These are phyloP conservation scores for Lolium perenne DNA, from an alignment of 176 grass and related monocot genomes.

Conservation along the genomic window DNA sequence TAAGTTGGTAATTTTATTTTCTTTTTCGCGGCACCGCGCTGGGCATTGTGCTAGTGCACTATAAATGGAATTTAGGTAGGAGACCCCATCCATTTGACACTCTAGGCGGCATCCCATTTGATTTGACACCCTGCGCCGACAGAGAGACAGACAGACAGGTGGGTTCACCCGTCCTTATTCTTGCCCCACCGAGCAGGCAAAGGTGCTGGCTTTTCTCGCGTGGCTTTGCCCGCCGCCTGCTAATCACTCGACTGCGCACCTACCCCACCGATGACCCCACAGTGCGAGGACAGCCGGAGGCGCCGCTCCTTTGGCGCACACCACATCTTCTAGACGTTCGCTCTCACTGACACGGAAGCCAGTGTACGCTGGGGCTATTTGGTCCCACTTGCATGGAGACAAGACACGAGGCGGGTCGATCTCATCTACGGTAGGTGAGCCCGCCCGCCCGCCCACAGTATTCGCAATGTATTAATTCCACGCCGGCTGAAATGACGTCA, in stretches of 20 bases:
- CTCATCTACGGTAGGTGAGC: neutral
- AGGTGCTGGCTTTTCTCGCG: neutral
- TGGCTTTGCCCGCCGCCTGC: neutral
- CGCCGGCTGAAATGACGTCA: slow-evolving; percentile 26
- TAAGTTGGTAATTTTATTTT: too few species aligned
- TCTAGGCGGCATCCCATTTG: too few species aligned
- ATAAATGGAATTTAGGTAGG: too few species aligned
- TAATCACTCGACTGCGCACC: neutral
- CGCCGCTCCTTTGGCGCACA: neutral
- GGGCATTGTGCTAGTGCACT: too few species aligned
- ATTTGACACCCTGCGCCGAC: too few species aligned
- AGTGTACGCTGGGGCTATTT: neutral
- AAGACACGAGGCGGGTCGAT: neutral
- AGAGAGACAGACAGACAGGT: slow-evolving; percentile 1
- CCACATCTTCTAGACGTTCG: fast-evolving
- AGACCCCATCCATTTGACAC: too few species aligned
- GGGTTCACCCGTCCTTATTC: neutral
- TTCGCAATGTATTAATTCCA: neutral
- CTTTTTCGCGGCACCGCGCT: too few species aligned
- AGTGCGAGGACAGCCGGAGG: too few species aligned
- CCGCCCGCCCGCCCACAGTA: neutral
- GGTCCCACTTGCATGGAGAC: slow-evolving; percentile 19
- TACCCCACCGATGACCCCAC: fast-evolving
- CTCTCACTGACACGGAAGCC: neutral
- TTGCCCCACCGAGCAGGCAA: slow-evolving; percentile 40